These are phyloP conservation scores for Pontederia crassipes DNA, from an alignment of 176 grass and related monocot species.

Conservation along the genomic window DNA sequence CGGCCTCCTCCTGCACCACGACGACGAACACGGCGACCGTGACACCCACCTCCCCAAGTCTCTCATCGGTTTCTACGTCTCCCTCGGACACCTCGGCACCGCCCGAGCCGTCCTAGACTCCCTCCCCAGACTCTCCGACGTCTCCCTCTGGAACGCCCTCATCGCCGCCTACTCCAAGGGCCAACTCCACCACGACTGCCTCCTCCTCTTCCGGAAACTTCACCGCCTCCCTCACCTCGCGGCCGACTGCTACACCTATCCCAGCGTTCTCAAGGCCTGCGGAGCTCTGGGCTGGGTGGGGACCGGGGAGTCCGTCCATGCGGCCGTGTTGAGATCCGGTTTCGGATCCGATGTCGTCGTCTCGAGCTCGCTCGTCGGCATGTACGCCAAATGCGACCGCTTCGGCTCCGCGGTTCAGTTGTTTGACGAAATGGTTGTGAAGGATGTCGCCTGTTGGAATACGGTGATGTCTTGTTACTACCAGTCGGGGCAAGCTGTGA, in stretches of 20 bases:
- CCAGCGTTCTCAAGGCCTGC: slow-evolving; percentile 23
- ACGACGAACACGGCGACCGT: too few species aligned
- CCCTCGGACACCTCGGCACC: slow-evolving; percentile 7
- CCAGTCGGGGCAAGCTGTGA: slow-evolving; percentile 11
- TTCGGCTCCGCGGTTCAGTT: slow-evolving; percentile 11
- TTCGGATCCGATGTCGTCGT: slow-evolving; percentile 13
- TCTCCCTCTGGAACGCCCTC: slow-evolving; percentile 21
- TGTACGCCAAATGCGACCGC: slow-evolving; percentile 19
- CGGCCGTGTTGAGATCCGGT: slow-evolving; percentile 6
- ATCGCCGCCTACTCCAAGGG: slow-evolving; percentile 19
- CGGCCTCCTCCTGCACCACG: neutral
- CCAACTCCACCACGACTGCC: slow-evolving; percentile 2
- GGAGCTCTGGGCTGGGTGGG: neutral
- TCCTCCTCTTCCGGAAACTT: slow-evolving; percentile 12
- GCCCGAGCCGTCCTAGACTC: slow-evolving; percentile 14
- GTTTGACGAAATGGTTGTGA: slow-evolving; percentile 23
- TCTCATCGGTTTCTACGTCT: slow-evolving; percentile 23
- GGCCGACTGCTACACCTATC: slow-evolving; percentile 17
- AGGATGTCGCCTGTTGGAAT: slow-evolving; percentile 20
- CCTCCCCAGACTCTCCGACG: neutral
- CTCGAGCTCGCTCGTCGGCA: slow-evolving; percentile 11
- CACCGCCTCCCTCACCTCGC: neutral
- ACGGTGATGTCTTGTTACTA: slow-evolving; percentile 25
- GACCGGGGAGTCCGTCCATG: slow-evolving; percentile 10
- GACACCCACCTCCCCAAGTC: neutral